Percentiles rank a stretch among this genome's conserved stretches.
phyloP scores from a whole-genome alignment of 2,329 filamentous ascomycete genomes.

The Ophiostoma himal-ulmi region DNA sequence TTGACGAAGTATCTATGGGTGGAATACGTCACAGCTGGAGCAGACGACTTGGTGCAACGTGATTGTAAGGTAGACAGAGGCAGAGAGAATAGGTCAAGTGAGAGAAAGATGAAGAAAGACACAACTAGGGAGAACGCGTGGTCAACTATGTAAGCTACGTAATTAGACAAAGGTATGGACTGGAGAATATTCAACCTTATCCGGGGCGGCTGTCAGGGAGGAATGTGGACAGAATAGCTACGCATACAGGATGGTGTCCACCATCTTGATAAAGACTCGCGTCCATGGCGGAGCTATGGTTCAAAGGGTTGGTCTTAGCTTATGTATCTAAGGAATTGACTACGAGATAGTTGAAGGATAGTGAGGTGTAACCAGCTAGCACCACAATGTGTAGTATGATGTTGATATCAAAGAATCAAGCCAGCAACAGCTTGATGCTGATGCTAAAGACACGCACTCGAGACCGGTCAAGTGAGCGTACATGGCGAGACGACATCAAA shows the following conservation, averaged over 20 bases:
- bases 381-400: neutral
- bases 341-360: neutral
- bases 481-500: neutral
- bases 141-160: neutral
- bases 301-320: neutral
- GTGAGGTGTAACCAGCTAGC: neutral
- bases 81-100: neutral
- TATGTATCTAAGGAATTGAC: neutral
- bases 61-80: neutral
- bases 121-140: neutral
- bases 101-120: neutral
- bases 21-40: neutral
- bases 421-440: neutral
- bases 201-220: neutral
- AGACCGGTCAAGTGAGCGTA: neutral
- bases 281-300: neutral
- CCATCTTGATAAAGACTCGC: constrained; percentile 7
- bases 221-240: neutral
- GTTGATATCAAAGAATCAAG: neutral
- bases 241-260: neutral
- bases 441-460: neutral
- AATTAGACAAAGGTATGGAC: neutral
- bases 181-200: neutral
- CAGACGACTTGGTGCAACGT: neutral
- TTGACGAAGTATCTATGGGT: neutral